Conservation (phyloP, 164 flowering plant genomes). For the Vitis riparia region DNA sequence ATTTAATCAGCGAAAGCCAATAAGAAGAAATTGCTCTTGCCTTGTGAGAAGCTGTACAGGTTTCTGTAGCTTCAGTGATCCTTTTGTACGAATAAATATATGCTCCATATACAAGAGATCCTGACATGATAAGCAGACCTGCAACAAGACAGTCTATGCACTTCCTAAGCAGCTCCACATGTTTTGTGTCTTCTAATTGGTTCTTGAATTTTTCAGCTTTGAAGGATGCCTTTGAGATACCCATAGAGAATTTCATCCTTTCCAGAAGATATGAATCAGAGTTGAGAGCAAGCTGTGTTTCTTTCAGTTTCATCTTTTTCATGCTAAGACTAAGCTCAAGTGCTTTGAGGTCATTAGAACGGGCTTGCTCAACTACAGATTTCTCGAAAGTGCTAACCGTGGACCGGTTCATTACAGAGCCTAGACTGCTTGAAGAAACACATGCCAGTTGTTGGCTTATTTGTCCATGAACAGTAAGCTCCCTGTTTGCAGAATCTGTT, state of each 20-base stretch:
- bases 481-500: constrained; percentile 22
- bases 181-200: constrained; percentile 66
- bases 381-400: constrained; percentile 55
- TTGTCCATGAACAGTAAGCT: constrained; percentile 36
- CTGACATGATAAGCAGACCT: constrained; percentile 71
- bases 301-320: constrained; percentile 63
- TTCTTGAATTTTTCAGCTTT: constrained; percentile 73
- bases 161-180: constrained; percentile 60
- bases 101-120: constrained; percentile 61
- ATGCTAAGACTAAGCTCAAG: constrained; percentile 65
- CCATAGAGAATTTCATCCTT: constrained; percentile 70
- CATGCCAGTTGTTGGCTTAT: constrained; percentile 34
- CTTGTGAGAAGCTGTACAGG: constrained; percentile 39
- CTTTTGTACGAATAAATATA: constrained; percentile 67
- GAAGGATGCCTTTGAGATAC: constrained; percentile 78
- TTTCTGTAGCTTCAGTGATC: constrained; percentile 60
- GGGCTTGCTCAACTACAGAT: constrained; percentile 74
- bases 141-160: constrained; percentile 84
- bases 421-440: constrained; percentile 24
- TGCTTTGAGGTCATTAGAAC: constrained; percentile 79
- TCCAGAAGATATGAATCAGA: constrained; percentile 61
- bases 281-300: constrained; percentile 54
- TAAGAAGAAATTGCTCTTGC: constrained; percentile 14
- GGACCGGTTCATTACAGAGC: constrained; percentile 25
- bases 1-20: background rate